Base-by-base conservation (phyloP, 2,329 filamentous ascomycete genomes). In the Colletotrichum somersetense region DNA sequence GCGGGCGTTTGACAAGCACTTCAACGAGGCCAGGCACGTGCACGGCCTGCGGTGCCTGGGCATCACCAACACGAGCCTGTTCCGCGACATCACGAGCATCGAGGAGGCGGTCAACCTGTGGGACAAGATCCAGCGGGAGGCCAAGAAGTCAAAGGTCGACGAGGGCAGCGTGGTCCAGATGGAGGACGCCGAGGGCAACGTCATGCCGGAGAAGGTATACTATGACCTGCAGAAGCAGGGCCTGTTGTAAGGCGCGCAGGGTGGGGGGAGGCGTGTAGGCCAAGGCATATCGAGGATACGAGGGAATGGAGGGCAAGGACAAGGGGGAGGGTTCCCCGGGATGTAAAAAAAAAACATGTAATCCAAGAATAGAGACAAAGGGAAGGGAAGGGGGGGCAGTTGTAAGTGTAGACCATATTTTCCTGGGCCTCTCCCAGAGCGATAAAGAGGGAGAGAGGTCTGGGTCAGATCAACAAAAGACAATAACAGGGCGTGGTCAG, bases 201-300 rank as follows among this genome's bases (percentile, higher is more conserved):
- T 99, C 69, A 99, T 99, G 96, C 96, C 97, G 0, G 95, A 98
- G 84, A 97, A 97, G 87, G 96, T 99, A 66, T 99, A 98, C 81
- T 91, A 95, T 75, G 96, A 99, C 87, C 83, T 98, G 82, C 93
- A 94, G 82, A 97, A 97, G 84, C 94, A 97, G 80, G 96, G 96
- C 44, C 86, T 97, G 78, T 84, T 97, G 75, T 96, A 86, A 16
- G 12, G 14, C 52, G 26, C 16, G 20, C 18, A 35, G 18, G 30
- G 14, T 10, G 11, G 38, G 11, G 38, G 38, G 11, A 14, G 38
- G 38, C 30, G 30, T 30, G 30, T 5, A 30, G 2, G 12, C 38
- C 38, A 5, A 14, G 38, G 11, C 11, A 14, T 16, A 16, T 23
- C 35, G n/a, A 40, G 20, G n/a, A 11, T 7, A n/a, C 16, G 52